Base-by-base conservation (phyloP, 108 stramenopile species). In the Mediolabrus comicus region DNA sequence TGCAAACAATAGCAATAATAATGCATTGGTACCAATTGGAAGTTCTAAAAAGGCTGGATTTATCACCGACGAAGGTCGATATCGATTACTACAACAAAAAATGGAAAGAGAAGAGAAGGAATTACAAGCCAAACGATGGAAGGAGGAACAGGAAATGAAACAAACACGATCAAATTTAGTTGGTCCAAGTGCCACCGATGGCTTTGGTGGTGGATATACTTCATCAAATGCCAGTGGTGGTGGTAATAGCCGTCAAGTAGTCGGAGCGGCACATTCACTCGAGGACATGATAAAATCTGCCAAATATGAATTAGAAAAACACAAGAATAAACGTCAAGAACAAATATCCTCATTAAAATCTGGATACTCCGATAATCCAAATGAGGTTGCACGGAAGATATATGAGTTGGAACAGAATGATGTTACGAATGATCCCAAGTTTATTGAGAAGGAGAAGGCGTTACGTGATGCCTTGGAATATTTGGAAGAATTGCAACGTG, bases 271-370 rank as follows among this genome's bases (percentile, higher is more conserved):
- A 11, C 69, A 81, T 53, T 62, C 61, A 22, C 58, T 81, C 7
- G 75, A 76, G 49, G 80, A 81, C 30, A 81, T 81, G 80, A 76
- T 81, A 25, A 56, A 72, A 53, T 59, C 70, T 4, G 75, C 75
- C n/a, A 51, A 57, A 26, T 66, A 62, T 35, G 75, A 81, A 71
- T 49, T 78, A 31, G 69, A 78, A 33, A 56, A 78, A 35, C 63
- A 69, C 36, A 78, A 78, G 33, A 24, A 49, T 12, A 71, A 67
- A 39, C 58, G 33, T 32, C 11, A 71, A 6, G 33, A 66, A 36
- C 38, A 61, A 35, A 41, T 71, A 36, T 35, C 63, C 3, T 65
- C 69, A 4, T n/a, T 71, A 49, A 78, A 61, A 57, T 71, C 53
- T n/a, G 77, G 77, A 16, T 78, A 71, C 33, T 38, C 59, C 36